Evolutionary conservation across 192 early-diverging fungal species (phyloP), one percentile per base, ranked within the genome.

Genomic region (Mortierella antarctica): DNA sequence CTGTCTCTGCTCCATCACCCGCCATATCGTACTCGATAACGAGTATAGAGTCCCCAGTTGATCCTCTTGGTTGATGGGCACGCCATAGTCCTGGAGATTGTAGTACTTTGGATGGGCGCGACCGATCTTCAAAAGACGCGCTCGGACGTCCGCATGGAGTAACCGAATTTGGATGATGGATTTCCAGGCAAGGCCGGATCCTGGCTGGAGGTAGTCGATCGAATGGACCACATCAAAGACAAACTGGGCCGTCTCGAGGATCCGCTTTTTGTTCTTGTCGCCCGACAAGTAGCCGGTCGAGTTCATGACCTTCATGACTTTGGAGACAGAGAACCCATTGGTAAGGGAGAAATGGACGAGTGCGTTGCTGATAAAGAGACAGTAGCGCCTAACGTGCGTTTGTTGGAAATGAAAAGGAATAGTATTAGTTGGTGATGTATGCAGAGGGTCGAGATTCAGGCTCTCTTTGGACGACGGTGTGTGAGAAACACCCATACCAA

Each of bases 21-120:
- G 52, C 74, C 74, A 77, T 46, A 73, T 68, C 13, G 76, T 54
- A 20, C 49, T 70, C 7, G 79, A 72, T 59, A 82, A 75, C 12
- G 59, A 42, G 21, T 62, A 75, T 31, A 82, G 10, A n/a, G 79
- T 73, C 5, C 23, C 62, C 4, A 75, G 58, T 1, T 70, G 46
- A 31, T 82, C 71, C 21, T 82, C 79, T 73, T 82, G 79, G 61
- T 82, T 82, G 66, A 82, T 73, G 12, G 79, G 79, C 6, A 82
- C 62, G 13, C 71, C 79, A 14, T 60, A 44, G 14, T 67, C 52
- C 4, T 65, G 48, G 5, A 74, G 18, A 62, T 63, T 64, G 45
- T 73, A 73, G 41, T 52, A 59, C 39, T 73, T 75, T 8, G 67
- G 57, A 9, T 74, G 79, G 13, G 59, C 47, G 5, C 50, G 40